These are phyloP conservation scores for Cladosporium sp. DNA, from an alignment of 2,329 filamentous ascomycete genomes.

Conservation along the genomic window DNA sequence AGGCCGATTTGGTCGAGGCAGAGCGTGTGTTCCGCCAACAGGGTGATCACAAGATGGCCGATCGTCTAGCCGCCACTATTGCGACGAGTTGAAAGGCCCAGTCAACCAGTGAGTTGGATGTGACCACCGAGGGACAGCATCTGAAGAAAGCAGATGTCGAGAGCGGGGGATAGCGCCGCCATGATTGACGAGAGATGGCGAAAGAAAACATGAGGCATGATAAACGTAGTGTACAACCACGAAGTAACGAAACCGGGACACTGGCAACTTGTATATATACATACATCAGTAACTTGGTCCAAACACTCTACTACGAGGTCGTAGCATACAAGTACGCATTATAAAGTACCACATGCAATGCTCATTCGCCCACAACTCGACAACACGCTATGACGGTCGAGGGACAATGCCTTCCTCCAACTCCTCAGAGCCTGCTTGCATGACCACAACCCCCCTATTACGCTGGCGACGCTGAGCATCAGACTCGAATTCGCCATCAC, in stretches of 20 bases:
- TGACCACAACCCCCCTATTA: not conserved
- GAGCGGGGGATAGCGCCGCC: not conserved
- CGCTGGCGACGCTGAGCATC: not conserved
- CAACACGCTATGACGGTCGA: not conserved
- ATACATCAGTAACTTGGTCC: not conserved
- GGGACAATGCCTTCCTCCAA: not conserved
- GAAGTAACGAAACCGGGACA: not conserved
- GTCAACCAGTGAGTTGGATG: too few species aligned
- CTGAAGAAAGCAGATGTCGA: not conserved
- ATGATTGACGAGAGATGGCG: not conserved
- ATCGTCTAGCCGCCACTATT: not conserved
- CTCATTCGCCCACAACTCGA: not conserved
- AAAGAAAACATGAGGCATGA: not conserved
- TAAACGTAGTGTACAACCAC: not conserved
- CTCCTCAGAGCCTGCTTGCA: not conserved
- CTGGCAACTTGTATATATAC: not conserved
- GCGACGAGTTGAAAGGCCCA: not conserved
- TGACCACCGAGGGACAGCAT: not conserved
- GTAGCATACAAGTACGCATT: not conserved
- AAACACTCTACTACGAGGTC: not conserved
- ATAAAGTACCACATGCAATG: not conserved
- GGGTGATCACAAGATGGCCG: not conserved
- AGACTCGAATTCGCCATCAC: not conserved
- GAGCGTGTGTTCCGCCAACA: not conserved
- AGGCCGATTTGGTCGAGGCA: not conserved